Evolutionary conservation across 2,329 filamentous ascomycete species (phyloP).

Genomic region (Rugonectria rugulosa): DNA sequence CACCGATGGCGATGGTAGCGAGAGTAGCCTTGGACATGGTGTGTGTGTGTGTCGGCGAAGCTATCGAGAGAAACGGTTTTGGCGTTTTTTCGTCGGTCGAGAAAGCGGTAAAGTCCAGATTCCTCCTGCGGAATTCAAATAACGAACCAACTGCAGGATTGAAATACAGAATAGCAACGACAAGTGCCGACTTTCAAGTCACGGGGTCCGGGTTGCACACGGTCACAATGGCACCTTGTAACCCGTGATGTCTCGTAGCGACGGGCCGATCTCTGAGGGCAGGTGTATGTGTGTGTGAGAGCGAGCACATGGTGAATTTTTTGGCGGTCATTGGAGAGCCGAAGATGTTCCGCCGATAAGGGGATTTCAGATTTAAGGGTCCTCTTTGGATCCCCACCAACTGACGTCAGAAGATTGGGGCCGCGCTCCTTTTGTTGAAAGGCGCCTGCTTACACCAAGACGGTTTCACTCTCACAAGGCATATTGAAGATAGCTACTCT

Average conservation of each 20-base stretch:
- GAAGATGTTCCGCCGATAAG: constrained; percentile 16
- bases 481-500: too few species aligned
- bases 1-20: constrained; percentile 78
- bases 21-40: constrained; percentile 86
- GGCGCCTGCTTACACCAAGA: too few species aligned
- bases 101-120: background rate
- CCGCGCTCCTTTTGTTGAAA: too few species aligned
- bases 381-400: constrained; percentile 3
- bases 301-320: background rate
- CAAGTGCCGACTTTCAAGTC: background rate
- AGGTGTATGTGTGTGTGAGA: background rate
- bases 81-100: too few species aligned
- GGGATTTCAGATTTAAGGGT: constrained; percentile 13
- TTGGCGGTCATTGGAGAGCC: background rate
- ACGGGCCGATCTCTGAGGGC: constrained; percentile 1
- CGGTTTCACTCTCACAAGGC: too few species aligned
- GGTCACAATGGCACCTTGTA: constrained; percentile 12
- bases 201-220: background rate
- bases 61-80: background rate
- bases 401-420: constrained; percentile 19
- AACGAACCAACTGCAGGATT: too few species aligned
- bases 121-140: too few species aligned
- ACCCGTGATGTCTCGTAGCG: constrained; percentile 14
- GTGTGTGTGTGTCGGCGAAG: constrained; percentile 41
- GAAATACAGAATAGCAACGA: too few species aligned